Evolutionary conservation across 169 alveolate genomes (phyloP), one percentile per base, ranked within the genome.

Genomic region (Plasmodium relictum): DNA sequence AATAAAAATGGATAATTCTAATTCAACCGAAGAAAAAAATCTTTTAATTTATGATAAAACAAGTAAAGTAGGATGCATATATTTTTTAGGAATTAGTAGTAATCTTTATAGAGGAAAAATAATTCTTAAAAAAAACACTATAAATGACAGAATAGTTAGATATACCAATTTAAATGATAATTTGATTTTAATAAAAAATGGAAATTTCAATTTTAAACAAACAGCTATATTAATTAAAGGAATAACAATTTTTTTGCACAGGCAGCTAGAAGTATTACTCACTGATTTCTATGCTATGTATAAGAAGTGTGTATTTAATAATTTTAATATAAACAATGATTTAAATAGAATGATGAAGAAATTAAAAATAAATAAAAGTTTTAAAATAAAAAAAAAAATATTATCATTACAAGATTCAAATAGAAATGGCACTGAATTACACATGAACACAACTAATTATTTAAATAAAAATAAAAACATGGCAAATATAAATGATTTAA

Each of bases 161-260:
- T 83, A 83, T 48, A 83, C 91, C 1, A 83, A 83, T 45, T 68
- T 83, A 68, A 83, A 61, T 61, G 91, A 83, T 54, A 68, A 83
- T 59, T 52, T 83, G 42, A 18, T 83, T 70, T 22, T 83, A 83
- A 83, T 83, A 68, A 83, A 22, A 20, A 69, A 83, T 68, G 91
- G 91, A 5, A 58, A 83, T 83, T 83, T 24, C 50, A 83, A 83
- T 52, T 68, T 83, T 41, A 83, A 83, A 56, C 91, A 83, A 54
- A 68, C 91, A 45, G 91, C 91, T 6, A 83, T 83, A 83, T 39
- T 83, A 83, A 83, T 83, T 41, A 83, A 83, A 83, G 91, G 91
- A 20, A 83, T 83, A 83, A 83, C 91, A 6, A 58, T 69, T 22
- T 83, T 83, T 68, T 62, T 83, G 37, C 85, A 83, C 26, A 83